Conservation (phyloP, 1,284 basidiomycete species). For the Agaricales sp. region DNA sequence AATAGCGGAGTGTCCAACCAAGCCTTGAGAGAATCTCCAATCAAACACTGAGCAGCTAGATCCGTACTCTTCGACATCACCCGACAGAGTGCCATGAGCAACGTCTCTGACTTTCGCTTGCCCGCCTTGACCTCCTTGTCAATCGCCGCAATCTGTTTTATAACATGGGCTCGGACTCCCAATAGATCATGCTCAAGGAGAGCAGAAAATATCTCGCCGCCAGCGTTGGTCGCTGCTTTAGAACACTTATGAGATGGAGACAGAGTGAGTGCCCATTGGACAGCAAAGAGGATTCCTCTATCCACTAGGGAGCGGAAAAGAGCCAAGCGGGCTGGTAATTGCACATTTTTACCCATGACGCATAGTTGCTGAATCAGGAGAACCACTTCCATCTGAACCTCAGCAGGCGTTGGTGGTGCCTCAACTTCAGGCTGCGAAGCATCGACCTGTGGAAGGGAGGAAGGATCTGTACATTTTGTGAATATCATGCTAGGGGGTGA, state of each 20-base stretch:
- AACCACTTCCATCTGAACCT: slow-evolving; percentile 63
- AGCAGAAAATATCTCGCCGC: slow-evolving; percentile 80
- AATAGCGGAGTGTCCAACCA: slow-evolving; percentile 68
- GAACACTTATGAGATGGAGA: slow-evolving; percentile 35
- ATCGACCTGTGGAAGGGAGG: slow-evolving; percentile 42
- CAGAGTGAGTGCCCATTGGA: slow-evolving; percentile 78
- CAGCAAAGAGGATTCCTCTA: slow-evolving; percentile 79
- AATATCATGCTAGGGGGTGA: slow-evolving; percentile 1
- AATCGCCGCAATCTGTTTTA: slow-evolving; percentile 69
- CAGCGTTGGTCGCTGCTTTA: slow-evolving; percentile 63
- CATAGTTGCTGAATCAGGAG: slow-evolving; percentile 89
- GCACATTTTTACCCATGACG: slow-evolving; percentile 94
- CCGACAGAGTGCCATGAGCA: slow-evolving; percentile 68
- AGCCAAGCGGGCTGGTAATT: slow-evolving; percentile 75
- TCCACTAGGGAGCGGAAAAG: slow-evolving; percentile 91
- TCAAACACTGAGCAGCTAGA: slow-evolving; percentile 81
- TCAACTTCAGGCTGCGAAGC: slow-evolving; percentile 39
- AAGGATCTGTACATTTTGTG: slow-evolving; percentile 20
- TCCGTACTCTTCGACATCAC: slow-evolving; percentile 75
- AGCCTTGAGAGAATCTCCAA: slow-evolving; percentile 83
- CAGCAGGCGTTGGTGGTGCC: slow-evolving; percentile 30
- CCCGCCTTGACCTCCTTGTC: slow-evolving; percentile 45
- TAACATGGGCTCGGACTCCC: slow-evolving; percentile 76
- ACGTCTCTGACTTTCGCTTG: slow-evolving; percentile 60
- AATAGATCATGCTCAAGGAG: slow-evolving; percentile 89